Evolutionary conservation across 305 asterid genomes (phyloP).

Genomic region (Solanum hybrid): DNA sequence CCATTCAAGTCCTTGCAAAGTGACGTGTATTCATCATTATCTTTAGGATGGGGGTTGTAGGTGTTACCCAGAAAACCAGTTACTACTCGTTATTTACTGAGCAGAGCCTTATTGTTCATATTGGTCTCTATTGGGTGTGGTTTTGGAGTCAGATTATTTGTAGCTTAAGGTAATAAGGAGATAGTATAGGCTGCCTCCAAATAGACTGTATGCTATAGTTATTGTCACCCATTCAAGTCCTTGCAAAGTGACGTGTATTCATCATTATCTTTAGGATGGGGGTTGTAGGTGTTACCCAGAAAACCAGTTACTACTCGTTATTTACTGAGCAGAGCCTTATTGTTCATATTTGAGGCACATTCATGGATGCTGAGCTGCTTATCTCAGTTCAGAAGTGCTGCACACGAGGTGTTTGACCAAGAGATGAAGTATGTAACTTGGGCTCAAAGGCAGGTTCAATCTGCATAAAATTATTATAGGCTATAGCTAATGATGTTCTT

Average conservation of each 20-base stretch:
- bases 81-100: too few species aligned
- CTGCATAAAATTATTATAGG: background rate
- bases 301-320: background rate
- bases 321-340: background rate
- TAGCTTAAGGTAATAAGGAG: background rate
- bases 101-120: too few species aligned
- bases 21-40: too few species aligned
- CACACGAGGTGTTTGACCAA: background rate
- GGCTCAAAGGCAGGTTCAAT: background rate
- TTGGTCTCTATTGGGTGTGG: background rate
- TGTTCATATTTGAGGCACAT: background rate
- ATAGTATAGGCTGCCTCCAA: background rate
- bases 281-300: background rate
- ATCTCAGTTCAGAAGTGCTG: background rate
- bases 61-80: too few species aligned
- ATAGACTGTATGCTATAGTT: background rate
- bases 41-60: too few species aligned
- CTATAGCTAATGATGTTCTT: background rate
- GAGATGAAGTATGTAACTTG: background rate
- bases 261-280: background rate
- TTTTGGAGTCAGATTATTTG: background rate
- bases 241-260: background rate
- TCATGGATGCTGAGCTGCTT: background rate
- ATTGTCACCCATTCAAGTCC: background rate
- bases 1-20: too few species aligned